phyloP scores from a whole-genome alignment of 2,329 filamentous ascomycete genomes.

The Colletotrichum plurivorum region DNA sequence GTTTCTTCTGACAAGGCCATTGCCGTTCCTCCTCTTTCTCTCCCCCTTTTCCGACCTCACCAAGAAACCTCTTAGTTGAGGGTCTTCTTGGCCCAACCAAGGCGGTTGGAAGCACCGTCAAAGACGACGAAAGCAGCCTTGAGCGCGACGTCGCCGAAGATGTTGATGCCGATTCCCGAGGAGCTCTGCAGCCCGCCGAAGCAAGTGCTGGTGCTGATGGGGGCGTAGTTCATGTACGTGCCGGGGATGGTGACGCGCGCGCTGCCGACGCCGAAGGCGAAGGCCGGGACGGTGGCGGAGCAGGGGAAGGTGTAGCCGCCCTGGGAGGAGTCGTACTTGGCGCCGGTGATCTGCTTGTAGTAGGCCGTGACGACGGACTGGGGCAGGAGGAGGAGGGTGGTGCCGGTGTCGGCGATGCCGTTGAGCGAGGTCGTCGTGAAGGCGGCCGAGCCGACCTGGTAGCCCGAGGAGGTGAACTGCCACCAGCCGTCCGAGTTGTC shows the following conservation, averaged over 20 bases:
- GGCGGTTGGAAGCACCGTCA: slow-evolving; percentile 56
- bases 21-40: neutral
- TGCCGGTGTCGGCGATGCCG: slow-evolving; percentile 46
- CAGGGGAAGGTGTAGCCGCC: slow-evolving; percentile 60
- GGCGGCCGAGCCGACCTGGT: slow-evolving; percentile 40
- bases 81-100: slow-evolving; percentile 55
- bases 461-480: slow-evolving; percentile 62
- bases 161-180: slow-evolving; percentile 56
- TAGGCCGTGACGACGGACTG: slow-evolving; percentile 43
- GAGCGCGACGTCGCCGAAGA: slow-evolving; percentile 75
- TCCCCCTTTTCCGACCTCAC: too few relatives aligned
- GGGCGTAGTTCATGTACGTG: slow-evolving; percentile 58
- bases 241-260: slow-evolving; percentile 61
- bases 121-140: slow-evolving; percentile 75
- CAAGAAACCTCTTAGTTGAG: slow-evolving; percentile 19
- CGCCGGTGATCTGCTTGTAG: slow-evolving; percentile 44
- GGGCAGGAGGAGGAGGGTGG: slow-evolving; percentile 47
- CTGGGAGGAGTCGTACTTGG: slow-evolving; percentile 43
- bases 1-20: neutral
- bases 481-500: slow-evolving; percentile 73
- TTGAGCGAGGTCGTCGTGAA: slow-evolving; percentile 39
- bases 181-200: slow-evolving; percentile 71
- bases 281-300: slow-evolving; percentile 55
- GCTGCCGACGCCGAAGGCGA: slow-evolving; percentile 59
- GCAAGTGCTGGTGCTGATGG: slow-evolving; percentile 61